Percentiles rank a stretch among this genome's conserved stretches.
Conservation (phyloP, 805 yeast genomes). For the Candida tibetensis region DNA sequence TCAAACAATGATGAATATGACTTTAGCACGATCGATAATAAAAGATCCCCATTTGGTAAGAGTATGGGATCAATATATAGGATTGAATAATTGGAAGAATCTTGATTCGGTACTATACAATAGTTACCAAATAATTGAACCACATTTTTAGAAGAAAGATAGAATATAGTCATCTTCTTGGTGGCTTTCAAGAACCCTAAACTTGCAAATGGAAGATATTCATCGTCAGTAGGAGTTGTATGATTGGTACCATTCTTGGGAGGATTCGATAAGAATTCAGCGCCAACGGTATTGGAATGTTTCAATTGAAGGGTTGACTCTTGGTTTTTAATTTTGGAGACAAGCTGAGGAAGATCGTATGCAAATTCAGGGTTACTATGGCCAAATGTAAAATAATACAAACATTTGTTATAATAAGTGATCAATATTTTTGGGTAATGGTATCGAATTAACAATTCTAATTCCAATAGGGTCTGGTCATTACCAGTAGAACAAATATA, state of each 20-base stretch:
- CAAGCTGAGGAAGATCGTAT: constrained; percentile 2
- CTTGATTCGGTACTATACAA: constrained; percentile 17
- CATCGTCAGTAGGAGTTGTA: constrained; percentile 13
- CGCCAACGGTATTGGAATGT: constrained; percentile 18
- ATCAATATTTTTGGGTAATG: constrained; percentile 36
- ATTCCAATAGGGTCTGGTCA: constrained; percentile 40
- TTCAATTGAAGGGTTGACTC: constrained; percentile 26
- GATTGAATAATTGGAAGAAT: constrained; percentile 11
- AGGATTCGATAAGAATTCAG: constrained; percentile 30
- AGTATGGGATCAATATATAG: constrained; percentile 38
- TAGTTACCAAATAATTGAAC: constrained; percentile 40
- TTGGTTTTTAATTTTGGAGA: constrained; percentile 9
- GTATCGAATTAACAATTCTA: constrained; percentile 36
- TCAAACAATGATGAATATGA: constrained; percentile 24
- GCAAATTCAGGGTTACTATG: constrained; percentile 13
- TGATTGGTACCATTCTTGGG: constrained; percentile 16
- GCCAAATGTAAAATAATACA: constrained; percentile 34
- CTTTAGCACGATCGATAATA: constrained; percentile 28
- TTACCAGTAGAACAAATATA: constrained; percentile 25
- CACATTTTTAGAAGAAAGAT: constrained; percentile 24
- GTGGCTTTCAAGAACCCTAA: constrained; percentile 39
- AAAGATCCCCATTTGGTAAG: constrained; percentile 37
- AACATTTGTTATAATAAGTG: constrained; percentile 40
- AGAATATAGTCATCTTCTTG: constrained; percentile 36
- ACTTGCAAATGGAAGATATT: constrained; percentile 31